Evolutionary conservation across 108 stramenopile species (phyloP), one percentile per base, ranked within the genome.

Genomic region (Licmophora abbreviata): DNA sequence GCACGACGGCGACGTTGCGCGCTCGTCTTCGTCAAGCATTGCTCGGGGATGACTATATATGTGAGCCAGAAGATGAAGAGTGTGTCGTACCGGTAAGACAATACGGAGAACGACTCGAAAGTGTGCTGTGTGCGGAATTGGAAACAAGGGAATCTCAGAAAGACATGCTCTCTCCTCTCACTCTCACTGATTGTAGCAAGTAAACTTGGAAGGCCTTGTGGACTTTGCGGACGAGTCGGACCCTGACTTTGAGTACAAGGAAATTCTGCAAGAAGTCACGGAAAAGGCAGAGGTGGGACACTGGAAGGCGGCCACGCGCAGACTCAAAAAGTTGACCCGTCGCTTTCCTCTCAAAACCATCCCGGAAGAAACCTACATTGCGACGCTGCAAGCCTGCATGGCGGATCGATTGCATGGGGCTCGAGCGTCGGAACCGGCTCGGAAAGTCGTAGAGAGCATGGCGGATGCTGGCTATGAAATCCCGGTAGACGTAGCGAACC

Each of bases 371-470:
- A 68, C 80, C 0, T 86, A 79, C 58, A 32, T 66, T 22, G 54
- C 75, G n/a, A 70, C 74, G 0, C 68, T 91, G 29, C 57, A 62
- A 31, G 82, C 82, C 27, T 91, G 82, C 52, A 69, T 81, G 47
- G 73, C 74, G 23, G 53, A 86, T 52, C 64, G 89, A 44, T 37
- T 84, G 43, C 79, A 91, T 49, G 89, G 89, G 17, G 89, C 89
- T 11, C 77, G 89, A 8, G 89, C 89, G n/a, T 61, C 79, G 2
- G 89, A 86, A 51, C 83, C 89, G 0, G 85, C 82, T 11, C 62
- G 89, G 21, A 84, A 74, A 60, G 79, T 85, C 21, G 56, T 91
- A 76, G 89, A 91, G 54, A 70, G 77, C 21, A 84, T 91, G 83
- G 46, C 79, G 4, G 69, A 74, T 35, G 29, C 46, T 36, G 85